These are phyloP conservation scores for Diaporthe amygdali DNA, from an alignment of 2,329 filamentous ascomycete genomes.

Conservation along the genomic window DNA sequence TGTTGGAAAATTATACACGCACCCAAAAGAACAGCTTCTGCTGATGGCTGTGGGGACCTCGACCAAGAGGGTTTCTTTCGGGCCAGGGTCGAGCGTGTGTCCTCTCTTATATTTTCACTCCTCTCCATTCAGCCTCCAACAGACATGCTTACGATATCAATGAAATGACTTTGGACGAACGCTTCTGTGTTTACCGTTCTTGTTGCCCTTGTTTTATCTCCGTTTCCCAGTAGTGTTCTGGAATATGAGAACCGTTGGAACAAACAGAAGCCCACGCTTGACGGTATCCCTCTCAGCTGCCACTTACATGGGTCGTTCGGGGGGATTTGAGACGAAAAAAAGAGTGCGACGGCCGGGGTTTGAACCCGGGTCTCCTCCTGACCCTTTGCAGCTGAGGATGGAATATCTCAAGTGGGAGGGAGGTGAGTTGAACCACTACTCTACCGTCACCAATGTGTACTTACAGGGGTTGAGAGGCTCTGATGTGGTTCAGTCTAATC, in stretches of 20 bases:
- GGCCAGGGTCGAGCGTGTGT: not conserved
- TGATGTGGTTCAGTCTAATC: not conserved
- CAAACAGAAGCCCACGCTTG: not conserved
- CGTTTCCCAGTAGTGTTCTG: no score
- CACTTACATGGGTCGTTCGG: not conserved
- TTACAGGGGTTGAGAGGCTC: not conserved
- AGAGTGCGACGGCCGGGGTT: conserved; percentile 31
- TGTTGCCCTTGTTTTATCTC: not conserved
- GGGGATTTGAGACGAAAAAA: not conserved
- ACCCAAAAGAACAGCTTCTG: not conserved
- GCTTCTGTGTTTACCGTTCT: not conserved
- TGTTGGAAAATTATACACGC: not conserved
- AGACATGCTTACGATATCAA: not conserved
- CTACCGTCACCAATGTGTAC: conserved; percentile 9
- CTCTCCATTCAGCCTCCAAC: not conserved
- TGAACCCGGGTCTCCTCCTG: conserved; percentile 29
- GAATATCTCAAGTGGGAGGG: conserved; percentile 21
- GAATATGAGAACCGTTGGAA: not conserved
- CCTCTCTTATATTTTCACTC: not conserved
- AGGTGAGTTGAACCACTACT: conserved; percentile 27
- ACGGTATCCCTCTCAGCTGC: not conserved
- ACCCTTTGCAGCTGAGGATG: not conserved
- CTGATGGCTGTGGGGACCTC: not conserved
- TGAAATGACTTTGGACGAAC: not conserved
- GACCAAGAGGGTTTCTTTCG: not conserved